phyloP scores from a whole-genome alignment of 2,329 filamentous ascomycete species.

The Helotiales sp. region DNA sequence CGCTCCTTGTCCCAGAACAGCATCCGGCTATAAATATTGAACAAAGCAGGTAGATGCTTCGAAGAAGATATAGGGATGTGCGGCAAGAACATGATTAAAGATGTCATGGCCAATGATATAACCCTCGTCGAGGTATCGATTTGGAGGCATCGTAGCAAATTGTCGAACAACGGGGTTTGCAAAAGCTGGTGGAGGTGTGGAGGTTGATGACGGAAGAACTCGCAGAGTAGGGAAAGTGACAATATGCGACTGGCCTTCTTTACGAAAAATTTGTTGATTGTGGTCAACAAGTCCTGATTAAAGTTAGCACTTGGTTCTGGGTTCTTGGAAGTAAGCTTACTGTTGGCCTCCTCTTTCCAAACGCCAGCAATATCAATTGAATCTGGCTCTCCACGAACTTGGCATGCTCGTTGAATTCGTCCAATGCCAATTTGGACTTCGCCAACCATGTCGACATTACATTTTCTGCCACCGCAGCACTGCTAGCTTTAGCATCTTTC shows the following conservation, averaged over 20 bases:
- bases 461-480: slow-evolving; percentile 59
- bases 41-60: slow-evolving; percentile 71
- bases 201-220: slow-evolving; percentile 77
- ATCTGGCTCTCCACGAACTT: slow-evolving; percentile 52
- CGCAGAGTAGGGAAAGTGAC: slow-evolving; percentile 69
- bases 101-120: slow-evolving; percentile 75
- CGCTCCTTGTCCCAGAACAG: slow-evolving; percentile 72
- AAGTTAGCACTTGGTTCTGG: slow-evolving; percentile 30
- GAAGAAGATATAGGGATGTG: slow-evolving; percentile 77
- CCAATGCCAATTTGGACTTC: slow-evolving; percentile 46
- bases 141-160: slow-evolving; percentile 75
- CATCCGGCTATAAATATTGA: slow-evolving; percentile 80
- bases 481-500: slow-evolving; percentile 50
- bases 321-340: slow-evolving; percentile 40
- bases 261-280: slow-evolving; percentile 69
- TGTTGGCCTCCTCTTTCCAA: slow-evolving; percentile 72
- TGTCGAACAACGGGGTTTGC: slow-evolving; percentile 73
- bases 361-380: slow-evolving; percentile 48
- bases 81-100: slow-evolving; percentile 80
- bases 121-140: slow-evolving; percentile 78
- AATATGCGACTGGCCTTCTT: slow-evolving; percentile 67
- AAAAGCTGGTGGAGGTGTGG: slow-evolving; percentile 76
- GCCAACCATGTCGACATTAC: slow-evolving; percentile 63
- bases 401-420: slow-evolving; percentile 50
- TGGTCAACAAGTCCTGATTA: slow-evolving; percentile 66